These are phyloP conservation scores for Neurospora sp. DNA, from an alignment of 495 filamentous ascomycete species.

Conservation along the genomic window DNA sequence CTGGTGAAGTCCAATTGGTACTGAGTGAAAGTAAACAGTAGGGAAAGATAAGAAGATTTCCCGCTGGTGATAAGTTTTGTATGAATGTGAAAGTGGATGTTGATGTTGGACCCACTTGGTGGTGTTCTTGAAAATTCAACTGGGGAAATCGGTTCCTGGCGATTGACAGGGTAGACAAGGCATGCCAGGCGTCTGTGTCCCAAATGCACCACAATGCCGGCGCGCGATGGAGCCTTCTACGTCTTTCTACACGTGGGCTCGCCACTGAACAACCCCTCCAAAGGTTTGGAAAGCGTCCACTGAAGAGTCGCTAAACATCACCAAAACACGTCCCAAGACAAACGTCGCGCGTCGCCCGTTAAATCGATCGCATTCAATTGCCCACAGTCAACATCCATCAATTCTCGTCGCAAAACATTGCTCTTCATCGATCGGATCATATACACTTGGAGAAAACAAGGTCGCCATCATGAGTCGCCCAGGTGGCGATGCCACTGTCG, in stretches of 20 bases:
- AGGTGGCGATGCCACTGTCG: conserved; percentile 34
- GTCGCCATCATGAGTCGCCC: conserved; percentile 30
- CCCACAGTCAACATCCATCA: not conserved
- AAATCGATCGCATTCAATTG: not conserved
- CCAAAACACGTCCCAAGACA: not conserved
- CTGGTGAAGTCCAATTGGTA: not conserved
- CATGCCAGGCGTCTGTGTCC: not conserved
- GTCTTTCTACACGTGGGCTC: not conserved
- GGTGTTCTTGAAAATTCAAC: not conserved
- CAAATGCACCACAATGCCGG: not conserved
- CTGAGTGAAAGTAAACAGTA: not conserved
- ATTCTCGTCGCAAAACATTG: not conserved
- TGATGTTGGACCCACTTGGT: not conserved
- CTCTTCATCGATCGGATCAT: not conserved
- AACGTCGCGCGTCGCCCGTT: not conserved
- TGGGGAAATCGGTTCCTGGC: not conserved
- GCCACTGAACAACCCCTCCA: not conserved
- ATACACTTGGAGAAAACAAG: not conserved
- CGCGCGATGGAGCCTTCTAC: no score
- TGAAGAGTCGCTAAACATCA: not conserved
- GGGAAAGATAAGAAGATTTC: not conserved
- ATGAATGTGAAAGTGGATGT: not conserved
- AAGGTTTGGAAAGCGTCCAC: not conserved
- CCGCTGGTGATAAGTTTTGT: not conserved
- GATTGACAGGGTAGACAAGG: not conserved